Evolutionary conservation across 2,329 filamentous ascomycete genomes (phyloP).

Genomic region (Alternaria arbusti): DNA sequence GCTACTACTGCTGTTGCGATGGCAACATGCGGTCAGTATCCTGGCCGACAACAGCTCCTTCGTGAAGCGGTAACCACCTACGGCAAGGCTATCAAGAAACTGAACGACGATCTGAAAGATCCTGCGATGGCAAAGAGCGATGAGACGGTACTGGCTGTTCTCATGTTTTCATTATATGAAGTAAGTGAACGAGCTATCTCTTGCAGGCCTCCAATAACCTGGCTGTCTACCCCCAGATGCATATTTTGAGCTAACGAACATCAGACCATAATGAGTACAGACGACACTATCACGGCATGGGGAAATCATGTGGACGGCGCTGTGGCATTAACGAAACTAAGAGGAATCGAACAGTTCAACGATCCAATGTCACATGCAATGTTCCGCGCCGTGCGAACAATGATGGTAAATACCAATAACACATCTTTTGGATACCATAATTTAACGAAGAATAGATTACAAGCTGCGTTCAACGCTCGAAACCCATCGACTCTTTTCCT

Average conservation of each 20-base stretch:
- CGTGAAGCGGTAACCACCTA: conserved; percentile 45
- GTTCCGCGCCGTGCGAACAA: conserved; percentile 50
- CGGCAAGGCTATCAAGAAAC: conserved; percentile 46
- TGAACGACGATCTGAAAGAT: conserved; percentile 47
- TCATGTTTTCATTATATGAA: conserved; percentile 52
- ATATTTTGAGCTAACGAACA: conserved; percentile 17
- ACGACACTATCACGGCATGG: conserved; percentile 48
- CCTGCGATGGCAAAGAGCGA: conserved; percentile 44
- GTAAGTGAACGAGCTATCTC: conserved; percentile 36
- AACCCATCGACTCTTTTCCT: conserved; percentile 49
- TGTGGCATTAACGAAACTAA: conserved; percentile 47
- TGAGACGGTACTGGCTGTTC: conserved; percentile 48
- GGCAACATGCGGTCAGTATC: conserved; percentile 48
- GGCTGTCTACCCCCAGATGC: conserved; percentile 10
- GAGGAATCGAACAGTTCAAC: conserved; percentile 49
- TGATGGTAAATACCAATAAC: conserved; percentile 42
- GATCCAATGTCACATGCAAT: conserved; percentile 46
- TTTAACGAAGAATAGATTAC: conserved; percentile 40
- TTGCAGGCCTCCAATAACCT: conserved; percentile 22
- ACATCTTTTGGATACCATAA: not conserved
- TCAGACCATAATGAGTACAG: conserved; percentile 48
- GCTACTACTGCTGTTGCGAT: conserved; percentile 50
- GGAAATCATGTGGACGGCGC: conserved; percentile 51
- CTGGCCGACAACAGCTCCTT: conserved; percentile 41
- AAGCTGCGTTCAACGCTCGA: conserved; percentile 48